Evolutionary conservation across 192 early-diverging fungal species (phyloP), one percentile per base, ranked within the genome.

Genomic region (Rhizophlyctis rosea): DNA sequence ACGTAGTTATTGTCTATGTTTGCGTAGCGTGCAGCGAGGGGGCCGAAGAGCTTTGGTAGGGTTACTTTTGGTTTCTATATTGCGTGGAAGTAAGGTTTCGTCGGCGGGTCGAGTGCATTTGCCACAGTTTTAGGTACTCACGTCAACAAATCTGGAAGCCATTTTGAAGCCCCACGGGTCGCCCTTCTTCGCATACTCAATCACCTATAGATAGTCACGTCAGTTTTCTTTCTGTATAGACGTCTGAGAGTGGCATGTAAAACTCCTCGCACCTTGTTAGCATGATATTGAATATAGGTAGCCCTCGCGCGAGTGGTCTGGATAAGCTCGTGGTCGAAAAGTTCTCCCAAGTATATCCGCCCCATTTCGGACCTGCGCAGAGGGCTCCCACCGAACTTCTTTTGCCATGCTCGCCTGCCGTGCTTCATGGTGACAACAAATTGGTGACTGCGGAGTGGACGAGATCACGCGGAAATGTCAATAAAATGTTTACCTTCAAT

Each of bases 281-380:
- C 93, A 32, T 89, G 69, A 30, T 86, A 82, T 71, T 91, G 81
- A n/a, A 95, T 70, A 60, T 90, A 88, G 72, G 91, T 93, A 28
- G 96, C 96, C 69, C 94, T 92, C 2, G 96, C 84, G 11, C 94
- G 68, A 0, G 96, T 99, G 7, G 96, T 99, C 65, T 90, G 86
- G 44, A 99, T 90, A 55, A 91, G 85, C 63, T 93, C 94, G 72
- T 94, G 76, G 65, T 88, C 76, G 62, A 99, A 86, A 25, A 97
- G 81, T 31, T 89, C 82, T 51, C 91, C 86, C 29, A 87, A 84
- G 75, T 95, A 77, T 72, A 93, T 96, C 55, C 90, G 77, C 29
- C 94, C 76, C 71, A 96, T 79, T 32, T 87, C 82, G 59, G 81
- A 81, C 59, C 93, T 80, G 73, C 93, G 87, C 1, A 77, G 61